Base-by-base conservation (phyloP, 2,329 filamentous ascomycete species). In the Claviceps arundinis region DNA sequence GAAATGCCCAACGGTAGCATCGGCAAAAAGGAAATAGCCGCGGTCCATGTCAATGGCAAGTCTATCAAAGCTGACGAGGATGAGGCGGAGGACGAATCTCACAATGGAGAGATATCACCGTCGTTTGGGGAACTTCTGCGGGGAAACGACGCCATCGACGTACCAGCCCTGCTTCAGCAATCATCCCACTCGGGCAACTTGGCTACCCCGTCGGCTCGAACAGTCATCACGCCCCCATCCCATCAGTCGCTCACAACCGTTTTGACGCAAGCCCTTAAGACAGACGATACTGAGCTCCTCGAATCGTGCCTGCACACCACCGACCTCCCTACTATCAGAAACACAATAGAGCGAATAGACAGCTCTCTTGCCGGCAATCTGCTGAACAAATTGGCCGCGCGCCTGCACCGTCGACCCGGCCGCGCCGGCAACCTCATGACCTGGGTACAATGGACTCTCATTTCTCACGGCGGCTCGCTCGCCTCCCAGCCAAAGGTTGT, bases 381-480 rank as follows among this genome's bases (percentile, higher is more conserved):
- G 9, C 79, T 98, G 53, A 82, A 83, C 62, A 89, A 88, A 67
- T 78, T 98, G 50, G 88, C 93, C 8, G 86, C 94, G 59, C 80
- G 90, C 54, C 80, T 98, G 65, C 85, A 95, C 68, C 81, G 85
- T 58, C 82, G 89, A 45, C 93, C 93, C 1, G 93, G 91, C 3
- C 81, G 93, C 51, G 91, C 93, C 14, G 89, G 90, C 50, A 87
- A 84, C 63, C 79, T 98, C 37, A 90, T 96, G 78, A 81, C 86
- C 16, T 98, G 93, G 90, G 86, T 97, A 44, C 90, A 96, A 69
- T 95, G 89, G 88, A 91, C 89, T 1, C 79, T 96, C 51, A 82
- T 96, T 37, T 84, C 87, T 1, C 93, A 98, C 64, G 93, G 93
- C 58, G 93, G 91, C 57, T 90, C 90, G 50, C 75, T 98, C 49